Evolutionary conservation across 768 basidiomycete genomes (phyloP), one percentile per base, ranked within the genome.

Genomic region (Pleurotus platypus): DNA sequence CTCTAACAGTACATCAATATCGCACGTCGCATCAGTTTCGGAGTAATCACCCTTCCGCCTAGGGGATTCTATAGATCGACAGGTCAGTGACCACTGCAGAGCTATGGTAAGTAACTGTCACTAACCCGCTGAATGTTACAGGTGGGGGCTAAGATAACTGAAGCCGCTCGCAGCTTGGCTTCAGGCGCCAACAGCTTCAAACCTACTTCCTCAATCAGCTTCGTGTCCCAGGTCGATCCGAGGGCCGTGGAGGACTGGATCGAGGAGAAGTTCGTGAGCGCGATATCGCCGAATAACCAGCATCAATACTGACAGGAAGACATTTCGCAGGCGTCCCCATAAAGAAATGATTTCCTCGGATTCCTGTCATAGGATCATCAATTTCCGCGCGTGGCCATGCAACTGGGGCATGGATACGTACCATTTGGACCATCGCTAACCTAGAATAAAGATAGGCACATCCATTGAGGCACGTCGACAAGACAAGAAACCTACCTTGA

Each of bases 351-450:
- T 86, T 83, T 13, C 89, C 89, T 60, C 89, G 69, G 58, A 79
- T 47, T 7, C 55, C 55, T 56, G 37, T 30, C n/a, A 26, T 18
- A 20, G 43, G 15, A 5, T 30, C 30, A 1, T 53, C 9, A 37
- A 20, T 38, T 55, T 37, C 5, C 38, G 38, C 27, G 12, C 2
- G 50, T 16, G 15, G 30, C 13, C 26, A 4, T 26, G 7, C 18
- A 42, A 35, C n/a, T 27, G 22, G 43, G 22, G 48, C 5, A n/a
- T 35, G 13, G 39, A 55, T 20, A 40, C 55, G 11, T 76, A 30
- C 89, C 90, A 63, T 91, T 92, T 0, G 90, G 89, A 2, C 90
- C 90, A 74, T 90, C 89, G 72, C 85, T 87, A 64, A 89, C 84
- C 84, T 86, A 15, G 11, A 8, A 35, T 2, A 47, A 13, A 43